phyloP scores from a whole-genome alignment of 352 stramenopile genomes.

The Pythium biforme region DNA sequence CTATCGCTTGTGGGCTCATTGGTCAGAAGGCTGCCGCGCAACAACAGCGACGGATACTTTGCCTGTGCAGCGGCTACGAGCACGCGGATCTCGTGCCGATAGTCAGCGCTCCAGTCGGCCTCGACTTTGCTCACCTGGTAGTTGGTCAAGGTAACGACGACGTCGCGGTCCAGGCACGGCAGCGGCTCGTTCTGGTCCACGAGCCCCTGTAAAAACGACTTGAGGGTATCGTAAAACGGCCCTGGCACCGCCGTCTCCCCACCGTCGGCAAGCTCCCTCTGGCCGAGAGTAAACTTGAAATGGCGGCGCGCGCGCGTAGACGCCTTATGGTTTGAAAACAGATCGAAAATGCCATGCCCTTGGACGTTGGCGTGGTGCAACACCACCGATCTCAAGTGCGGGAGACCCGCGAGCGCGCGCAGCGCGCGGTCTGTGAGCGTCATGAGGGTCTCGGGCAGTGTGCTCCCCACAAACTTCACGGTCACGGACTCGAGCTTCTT shows the following conservation, averaged over 20 bases:
- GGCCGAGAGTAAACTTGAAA: not conserved
- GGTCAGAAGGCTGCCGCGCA: not conserved
- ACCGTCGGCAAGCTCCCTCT: too few species aligned
- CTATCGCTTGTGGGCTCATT: not conserved
- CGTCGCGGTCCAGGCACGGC: not conserved
- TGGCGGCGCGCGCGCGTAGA: not conserved
- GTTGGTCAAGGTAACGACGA: not conserved
- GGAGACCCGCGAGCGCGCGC: not conserved
- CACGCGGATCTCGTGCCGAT: not conserved
- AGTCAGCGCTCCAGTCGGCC: not conserved
- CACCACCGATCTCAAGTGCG: not conserved
- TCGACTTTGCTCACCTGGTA: not conserved
- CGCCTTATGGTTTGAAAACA: not conserved
- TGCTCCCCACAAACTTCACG: not conserved
- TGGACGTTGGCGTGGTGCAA: not conserved
- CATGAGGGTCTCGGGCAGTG: not conserved
- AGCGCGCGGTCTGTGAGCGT: not conserved
- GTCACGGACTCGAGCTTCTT: not conserved
- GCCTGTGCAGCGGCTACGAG: not conserved
- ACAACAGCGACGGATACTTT: not conserved
- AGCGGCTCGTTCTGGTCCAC: not conserved
- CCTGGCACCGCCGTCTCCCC: too few species aligned
- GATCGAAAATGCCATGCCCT: not conserved
- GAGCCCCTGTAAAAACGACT: not conserved
- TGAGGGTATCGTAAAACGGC: not conserved